phyloP scores from a whole-genome alignment of 176 grass and related monocot genomes.

The Luzula sylvatica region DNA sequence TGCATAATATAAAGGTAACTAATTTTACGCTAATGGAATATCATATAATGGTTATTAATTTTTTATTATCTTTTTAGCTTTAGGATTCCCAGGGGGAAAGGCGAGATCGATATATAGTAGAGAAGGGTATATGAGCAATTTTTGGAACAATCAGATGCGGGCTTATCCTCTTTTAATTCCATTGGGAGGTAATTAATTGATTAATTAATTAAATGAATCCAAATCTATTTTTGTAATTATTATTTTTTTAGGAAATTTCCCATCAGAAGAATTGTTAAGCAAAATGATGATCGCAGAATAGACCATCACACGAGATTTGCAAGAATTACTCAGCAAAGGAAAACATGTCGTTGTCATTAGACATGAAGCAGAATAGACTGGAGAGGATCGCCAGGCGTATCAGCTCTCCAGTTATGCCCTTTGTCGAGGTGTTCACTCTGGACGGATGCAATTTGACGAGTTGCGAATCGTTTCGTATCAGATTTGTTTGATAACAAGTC shows the following conservation, averaged over 20 bases:
- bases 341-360: slow-evolving; percentile 53
- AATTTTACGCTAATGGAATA: too few species aligned
- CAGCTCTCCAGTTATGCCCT: slow-evolving; percentile 45
- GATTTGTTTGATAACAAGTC: slow-evolving; percentile 31
- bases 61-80: too few species aligned
- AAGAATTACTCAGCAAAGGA: slow-evolving; percentile 49
- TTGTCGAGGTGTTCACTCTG: slow-evolving; percentile 32
- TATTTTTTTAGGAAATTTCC: slow-evolving; percentile 50
- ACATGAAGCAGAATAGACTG: slow-evolving; percentile 72
- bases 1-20: too few species aligned
- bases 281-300: slow-evolving; percentile 72
- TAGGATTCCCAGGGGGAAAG: too few species aligned
- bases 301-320: slow-evolving; percentile 71
- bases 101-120: too few species aligned
- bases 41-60: too few species aligned
- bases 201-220: slow-evolving; percentile 1
- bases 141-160: slow-evolving; percentile 66
- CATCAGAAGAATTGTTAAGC: slow-evolving; percentile 37
- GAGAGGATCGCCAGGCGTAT: slow-evolving; percentile 52
- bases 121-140: too few species aligned
- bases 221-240: slow-evolving; percentile 7
- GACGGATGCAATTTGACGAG: slow-evolving; percentile 42
- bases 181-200: slow-evolving; percentile 70
- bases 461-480: slow-evolving; percentile 72
- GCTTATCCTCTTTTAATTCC: slow-evolving; percentile 77